Evolutionary conservation across 2,329 filamentous ascomycete genomes (phyloP).

Genomic region (Phaeomoniella chlamydospora): DNA sequence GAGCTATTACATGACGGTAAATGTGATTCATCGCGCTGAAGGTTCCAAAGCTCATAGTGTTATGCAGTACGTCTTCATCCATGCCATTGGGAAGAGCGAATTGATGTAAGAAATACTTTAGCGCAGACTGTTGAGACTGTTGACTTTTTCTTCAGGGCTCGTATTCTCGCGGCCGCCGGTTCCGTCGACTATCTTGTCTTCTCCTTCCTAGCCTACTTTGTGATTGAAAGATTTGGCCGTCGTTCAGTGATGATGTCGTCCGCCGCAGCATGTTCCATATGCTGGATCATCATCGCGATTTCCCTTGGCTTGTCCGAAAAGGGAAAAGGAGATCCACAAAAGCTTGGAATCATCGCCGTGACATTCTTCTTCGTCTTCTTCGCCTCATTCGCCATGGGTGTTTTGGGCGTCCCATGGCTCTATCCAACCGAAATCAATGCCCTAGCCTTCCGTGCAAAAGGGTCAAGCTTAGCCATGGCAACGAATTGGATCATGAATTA

Average conservation of each 20-base stretch:
- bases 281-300: conserved; percentile 33
- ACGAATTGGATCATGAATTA: conserved; percentile 9
- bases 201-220: conserved; percentile 25
- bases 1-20: too few species aligned
- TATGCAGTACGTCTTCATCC: too few species aligned
- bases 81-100: too few species aligned
- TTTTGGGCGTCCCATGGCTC: conserved; percentile 30
- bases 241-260: conserved; percentile 34
- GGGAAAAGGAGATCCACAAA: too few species aligned
- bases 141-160: too few species aligned
- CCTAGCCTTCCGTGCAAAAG: conserved; percentile 33
- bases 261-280: conserved; percentile 32
- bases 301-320: conserved; percentile 23
- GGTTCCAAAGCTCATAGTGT: too few species aligned
- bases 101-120: too few species aligned
- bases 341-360: conserved; percentile 15
- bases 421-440: conserved; percentile 37
- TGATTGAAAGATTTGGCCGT: conserved; percentile 33
- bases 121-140: too few species aligned
- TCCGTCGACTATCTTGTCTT: conserved; percentile 32
- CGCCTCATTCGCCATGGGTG: conserved; percentile 37
- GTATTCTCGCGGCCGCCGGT: conserved; percentile 30
- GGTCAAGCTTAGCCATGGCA: conserved; percentile 28
- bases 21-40: too few species aligned
- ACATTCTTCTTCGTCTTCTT: conserved; percentile 41